Percentiles rank a stretch among this genome's conserved stretches.
These are phyloP conservation scores for Endogone sp. DNA, from an alignment of 192 early-diverging fungal genomes.

Conservation along the genomic window DNA sequence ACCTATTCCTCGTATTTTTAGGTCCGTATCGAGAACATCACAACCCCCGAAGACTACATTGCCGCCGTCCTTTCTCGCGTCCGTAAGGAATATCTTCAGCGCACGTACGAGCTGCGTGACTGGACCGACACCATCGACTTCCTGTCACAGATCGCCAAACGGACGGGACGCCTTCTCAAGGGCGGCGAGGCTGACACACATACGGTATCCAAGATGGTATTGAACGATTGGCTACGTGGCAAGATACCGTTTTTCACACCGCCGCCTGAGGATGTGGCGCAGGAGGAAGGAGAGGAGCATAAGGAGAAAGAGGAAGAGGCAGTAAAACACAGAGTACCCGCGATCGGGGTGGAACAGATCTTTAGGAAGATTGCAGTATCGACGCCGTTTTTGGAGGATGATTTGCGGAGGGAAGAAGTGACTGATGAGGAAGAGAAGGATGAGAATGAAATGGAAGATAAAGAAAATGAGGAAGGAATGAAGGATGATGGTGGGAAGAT, in stretches of 20 bases:
- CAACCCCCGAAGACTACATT: slow-evolving; percentile 88
- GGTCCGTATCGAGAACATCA: slow-evolving; percentile 84
- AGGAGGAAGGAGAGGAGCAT: slow-evolving; percentile 6
- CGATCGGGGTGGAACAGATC: slow-evolving; percentile 71
- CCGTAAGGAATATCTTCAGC: slow-evolving; percentile 84
- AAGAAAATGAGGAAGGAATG: slow-evolving; percentile 42
- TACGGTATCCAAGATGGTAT: slow-evolving; percentile 92
- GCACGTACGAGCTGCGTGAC: slow-evolving; percentile 84
- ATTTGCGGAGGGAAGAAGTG: slow-evolving; percentile 63
- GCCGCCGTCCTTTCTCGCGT: slow-evolving; percentile 77
- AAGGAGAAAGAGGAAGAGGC: slow-evolving; percentile 17
- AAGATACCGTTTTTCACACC: slow-evolving; percentile 92
- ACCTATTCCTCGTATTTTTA: neutral
- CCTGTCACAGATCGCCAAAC: slow-evolving; percentile 80
- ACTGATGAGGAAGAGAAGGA: slow-evolving; percentile 38
- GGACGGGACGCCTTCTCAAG: slow-evolving; percentile 89
- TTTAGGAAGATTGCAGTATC: slow-evolving; percentile 91
- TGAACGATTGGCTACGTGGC: slow-evolving; percentile 98
- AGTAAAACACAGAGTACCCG: slow-evolving; percentile 21
- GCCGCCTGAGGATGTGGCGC: slow-evolving; percentile 58
- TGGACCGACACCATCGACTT: slow-evolving; percentile 93
- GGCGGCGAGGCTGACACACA: slow-evolving; percentile 93
- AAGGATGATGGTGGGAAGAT: slow-evolving; percentile 31
- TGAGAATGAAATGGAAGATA: slow-evolving; percentile 11
- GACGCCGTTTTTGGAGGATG: slow-evolving; percentile 79